phyloP scores from a whole-genome alignment of 371 early-diverging fungal species.

The Dinochytrium kinnereticum region DNA sequence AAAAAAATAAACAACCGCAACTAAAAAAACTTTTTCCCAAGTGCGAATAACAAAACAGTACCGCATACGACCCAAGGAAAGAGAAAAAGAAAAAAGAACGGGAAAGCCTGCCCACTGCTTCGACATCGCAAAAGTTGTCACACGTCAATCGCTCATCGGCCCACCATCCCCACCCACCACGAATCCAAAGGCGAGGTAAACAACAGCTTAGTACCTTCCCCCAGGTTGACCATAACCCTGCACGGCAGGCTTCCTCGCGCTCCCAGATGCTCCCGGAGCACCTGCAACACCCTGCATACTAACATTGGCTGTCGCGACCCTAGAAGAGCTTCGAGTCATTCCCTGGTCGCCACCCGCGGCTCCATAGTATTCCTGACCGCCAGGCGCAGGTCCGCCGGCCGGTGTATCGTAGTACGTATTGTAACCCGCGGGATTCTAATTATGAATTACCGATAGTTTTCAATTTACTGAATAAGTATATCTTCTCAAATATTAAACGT shows the following conservation, averaged over 20 bases:
- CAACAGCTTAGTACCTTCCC: background rate
- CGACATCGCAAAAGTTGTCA: no score
- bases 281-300: slow-evolving; percentile 25
- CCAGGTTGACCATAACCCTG: slow-evolving; percentile 6
- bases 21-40: no score
- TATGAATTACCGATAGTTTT: background rate
- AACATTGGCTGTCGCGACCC: slow-evolving; percentile 36
- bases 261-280: slow-evolving; percentile 2
- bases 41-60: no score
- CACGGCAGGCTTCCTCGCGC: background rate
- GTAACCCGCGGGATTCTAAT: slow-evolving; percentile 2
- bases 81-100: no score
- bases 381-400: background rate
- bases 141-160: no score
- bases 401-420: slow-evolving; percentile 3
- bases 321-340: slow-evolving; percentile 30
- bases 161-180: no score
- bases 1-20: no score
- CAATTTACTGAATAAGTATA: background rate
- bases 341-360: slow-evolving; percentile 8
- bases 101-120: no score
- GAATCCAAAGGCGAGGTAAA: no score
- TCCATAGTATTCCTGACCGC: background rate
- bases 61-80: no score
- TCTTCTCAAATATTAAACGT: background rate